Evolutionary conservation across 2,329 filamentous ascomycete species (phyloP).

Genomic region (Salinomyces thailandicus): DNA sequence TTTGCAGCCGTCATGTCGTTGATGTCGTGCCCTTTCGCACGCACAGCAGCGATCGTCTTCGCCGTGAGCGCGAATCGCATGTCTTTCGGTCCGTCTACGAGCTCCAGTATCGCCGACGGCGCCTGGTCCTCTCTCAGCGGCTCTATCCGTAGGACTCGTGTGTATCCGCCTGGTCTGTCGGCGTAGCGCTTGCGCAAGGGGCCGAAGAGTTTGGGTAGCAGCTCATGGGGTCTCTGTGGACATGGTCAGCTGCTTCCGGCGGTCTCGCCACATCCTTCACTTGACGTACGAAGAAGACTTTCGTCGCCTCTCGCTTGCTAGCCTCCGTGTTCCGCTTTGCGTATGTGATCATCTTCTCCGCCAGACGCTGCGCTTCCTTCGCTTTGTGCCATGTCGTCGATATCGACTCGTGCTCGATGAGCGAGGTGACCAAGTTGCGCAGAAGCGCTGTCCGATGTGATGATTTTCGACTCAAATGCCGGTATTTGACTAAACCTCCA

Average conservation of each 20-base stretch:
- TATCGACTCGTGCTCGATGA: constrained; percentile 88
- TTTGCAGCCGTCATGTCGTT: constrained; percentile 68
- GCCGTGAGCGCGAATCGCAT: constrained; percentile 93
- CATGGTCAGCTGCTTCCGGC: constrained; percentile 9
- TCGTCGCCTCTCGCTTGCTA: constrained; percentile 60
- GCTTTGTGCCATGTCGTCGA: constrained; percentile 93
- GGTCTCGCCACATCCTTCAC: neutral
- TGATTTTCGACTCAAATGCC: constrained; percentile 75
- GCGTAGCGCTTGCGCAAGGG: constrained; percentile 70
- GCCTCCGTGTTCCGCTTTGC: constrained; percentile 89
- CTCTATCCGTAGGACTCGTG: constrained; percentile 84
- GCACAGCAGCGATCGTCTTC: constrained; percentile 56
- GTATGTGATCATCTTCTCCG: constrained; percentile 87
- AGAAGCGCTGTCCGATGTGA: constrained; percentile 85
- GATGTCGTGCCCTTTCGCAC: constrained; percentile 42
- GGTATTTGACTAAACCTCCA: constrained; percentile 75
- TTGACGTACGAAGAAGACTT: constrained; percentile 59
- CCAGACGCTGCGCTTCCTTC: constrained; percentile 88
- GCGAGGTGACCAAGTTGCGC: constrained; percentile 88
- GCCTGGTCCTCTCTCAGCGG: constrained; percentile 82
- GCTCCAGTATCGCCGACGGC: constrained; percentile 78
- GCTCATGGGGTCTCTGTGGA: constrained; percentile 52
- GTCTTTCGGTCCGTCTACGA: constrained; percentile 89
- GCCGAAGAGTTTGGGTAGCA: constrained; percentile 81
- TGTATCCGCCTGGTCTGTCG: constrained; percentile 79